phyloP scores from a whole-genome alignment of 2,329 filamentous ascomycete species.

The Aspergillus carbonarius region DNA sequence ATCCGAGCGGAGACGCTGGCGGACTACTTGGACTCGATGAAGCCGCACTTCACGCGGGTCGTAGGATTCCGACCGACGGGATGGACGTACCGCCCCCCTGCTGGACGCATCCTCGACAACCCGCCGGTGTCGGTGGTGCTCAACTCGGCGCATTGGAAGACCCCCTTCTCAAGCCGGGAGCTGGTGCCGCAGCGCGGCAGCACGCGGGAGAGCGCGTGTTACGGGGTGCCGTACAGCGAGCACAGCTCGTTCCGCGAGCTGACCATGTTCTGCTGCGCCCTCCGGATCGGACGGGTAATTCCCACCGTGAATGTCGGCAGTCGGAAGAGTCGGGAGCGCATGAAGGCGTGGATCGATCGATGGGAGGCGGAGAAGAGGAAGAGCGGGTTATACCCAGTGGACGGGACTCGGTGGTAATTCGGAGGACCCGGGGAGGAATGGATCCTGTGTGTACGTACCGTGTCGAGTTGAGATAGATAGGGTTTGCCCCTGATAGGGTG shows the following conservation, averaged over 20 bases:
- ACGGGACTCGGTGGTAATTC: constrained; percentile 20
- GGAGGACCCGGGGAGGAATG: too few relatives aligned
- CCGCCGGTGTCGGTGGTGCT: constrained; percentile 65
- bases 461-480: too few relatives aligned
- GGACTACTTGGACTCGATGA: constrained; percentile 80
- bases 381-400: constrained; percentile 57
- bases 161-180: constrained; percentile 68
- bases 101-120: constrained; percentile 60
- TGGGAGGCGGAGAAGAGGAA: constrained; percentile 64
- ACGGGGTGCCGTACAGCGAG: constrained; percentile 93
- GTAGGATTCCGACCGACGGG: constrained; percentile 91
- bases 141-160: constrained; percentile 71
- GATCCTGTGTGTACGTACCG: too few relatives aligned
- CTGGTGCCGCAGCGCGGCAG: constrained; percentile 80
- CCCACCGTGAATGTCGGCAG: constrained; percentile 87
- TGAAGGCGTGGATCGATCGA: constrained; percentile 65
- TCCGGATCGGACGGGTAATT: constrained; percentile 85
- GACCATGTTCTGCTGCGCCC: constrained; percentile 84
- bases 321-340: constrained; percentile 61
- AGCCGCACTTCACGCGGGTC: constrained; percentile 77
- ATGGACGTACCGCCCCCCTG: constrained; percentile 84
- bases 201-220: constrained; percentile 78
- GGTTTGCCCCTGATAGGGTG: too few relatives aligned
- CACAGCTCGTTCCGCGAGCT: constrained; percentile 94
- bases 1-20: constrained; percentile 85